Base-by-base conservation (phyloP, 2,329 filamentous ascomycete species). In the Aotearoamyces nothofagi region DNA sequence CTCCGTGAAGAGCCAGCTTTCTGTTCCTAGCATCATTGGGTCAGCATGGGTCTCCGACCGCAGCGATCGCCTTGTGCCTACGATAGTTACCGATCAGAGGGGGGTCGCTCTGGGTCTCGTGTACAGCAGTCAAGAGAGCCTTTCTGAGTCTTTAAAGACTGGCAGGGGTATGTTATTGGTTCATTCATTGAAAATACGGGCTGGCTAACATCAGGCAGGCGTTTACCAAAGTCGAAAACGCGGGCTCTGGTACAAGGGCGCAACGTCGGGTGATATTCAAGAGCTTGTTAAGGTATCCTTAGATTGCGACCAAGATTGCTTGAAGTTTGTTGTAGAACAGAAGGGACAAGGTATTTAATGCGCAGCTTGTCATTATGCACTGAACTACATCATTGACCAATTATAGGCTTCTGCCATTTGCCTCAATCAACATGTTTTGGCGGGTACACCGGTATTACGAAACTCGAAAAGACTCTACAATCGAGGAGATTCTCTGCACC, bases 171-270 rank as follows among this genome's bases (percentile, higher is more conserved):
- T 9, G n/a, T 5, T 17, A 19, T 5, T 17, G 4, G 4, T 9
- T 17, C 6, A 5, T n/a, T 16, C 6, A 9, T 17, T 27, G 15
- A 17, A 13, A 9, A 12, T 10, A 19, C 17, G 4, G 5, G 13
- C 26, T 27, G 8, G 17, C 26, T 9, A 9, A 8, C 13, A 5
- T 5, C 60, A 66, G 43, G 62, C 61, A 1, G 86, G 90, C 17
- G 87, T 96, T 20, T 98, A 98, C 52, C 84, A 94, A 56, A 96
- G 87, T 58, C 69, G 90, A 29, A 96, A 94, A 61, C 71, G 90
- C 24, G 90, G 90, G 1, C 57, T 98, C 15, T 98, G 90, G 90
- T 78, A 92, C 55, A 98, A 98, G 60, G 90, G 90, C 5, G 81
- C 86, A 29, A 90, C 79, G 6, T 96, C 87, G 30, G 90, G 90